A percentile compares a stretch with the other conserved stretches of the same genome.
Conservation (phyloP, 139 green algal genomes). For the Pseudopediastrum boryanum region DNA sequence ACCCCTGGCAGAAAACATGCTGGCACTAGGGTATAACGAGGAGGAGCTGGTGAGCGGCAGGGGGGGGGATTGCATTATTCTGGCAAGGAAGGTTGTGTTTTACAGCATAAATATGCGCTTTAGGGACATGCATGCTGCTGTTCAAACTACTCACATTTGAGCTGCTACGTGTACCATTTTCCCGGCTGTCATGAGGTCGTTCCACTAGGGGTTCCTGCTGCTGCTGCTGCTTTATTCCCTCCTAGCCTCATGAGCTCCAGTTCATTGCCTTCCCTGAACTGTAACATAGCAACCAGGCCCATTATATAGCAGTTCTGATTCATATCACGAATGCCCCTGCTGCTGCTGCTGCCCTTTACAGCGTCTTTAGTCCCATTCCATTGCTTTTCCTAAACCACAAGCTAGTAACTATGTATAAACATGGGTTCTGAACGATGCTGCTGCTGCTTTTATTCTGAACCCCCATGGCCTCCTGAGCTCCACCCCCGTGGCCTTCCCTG, state of each 20-base stretch:
- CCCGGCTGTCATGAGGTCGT: no score
- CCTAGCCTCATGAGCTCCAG: background rate
- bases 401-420: no score
- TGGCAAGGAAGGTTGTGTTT: background rate
- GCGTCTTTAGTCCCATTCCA: background rate
- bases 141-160: background rate
- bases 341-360: background rate
- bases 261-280: no score
- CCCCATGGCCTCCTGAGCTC: conserved; percentile 41
- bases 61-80: background rate
- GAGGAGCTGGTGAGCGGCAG: conserved; percentile 23
- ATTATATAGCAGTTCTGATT: background rate
- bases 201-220: background rate
- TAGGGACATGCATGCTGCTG: background rate
- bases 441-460: background rate
- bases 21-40: conserved; percentile 16
- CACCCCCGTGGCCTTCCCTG: conserved; percentile 20
- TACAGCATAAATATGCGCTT: no score
- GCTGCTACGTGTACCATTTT: no score
- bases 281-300: background rate
- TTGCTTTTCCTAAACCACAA: background rate
- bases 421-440: no score
- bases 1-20: conserved; percentile 32
- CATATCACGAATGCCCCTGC: background rate
- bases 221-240: background rate